Evolutionary conservation across 768 basidiomycete genomes (phyloP).

Genomic region (Macrolepiota dolichaula): DNA sequence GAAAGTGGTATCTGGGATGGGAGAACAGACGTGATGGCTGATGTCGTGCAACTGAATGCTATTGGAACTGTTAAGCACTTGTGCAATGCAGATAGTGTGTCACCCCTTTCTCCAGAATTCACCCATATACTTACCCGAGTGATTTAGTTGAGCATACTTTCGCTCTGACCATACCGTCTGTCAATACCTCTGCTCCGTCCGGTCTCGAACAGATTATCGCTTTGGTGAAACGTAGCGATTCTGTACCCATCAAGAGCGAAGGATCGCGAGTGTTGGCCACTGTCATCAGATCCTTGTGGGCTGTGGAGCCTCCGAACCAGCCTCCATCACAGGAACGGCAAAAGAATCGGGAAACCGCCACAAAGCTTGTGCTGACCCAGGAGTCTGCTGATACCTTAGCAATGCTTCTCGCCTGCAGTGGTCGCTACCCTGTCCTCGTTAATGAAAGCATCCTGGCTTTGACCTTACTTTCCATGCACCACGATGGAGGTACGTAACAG

Average conservation of each 20-base stretch:
- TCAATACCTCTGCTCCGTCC: constrained; percentile 24
- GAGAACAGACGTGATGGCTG: constrained; percentile 73
- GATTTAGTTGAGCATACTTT: constrained; percentile 42
- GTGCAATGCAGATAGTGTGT: constrained; percentile 70
- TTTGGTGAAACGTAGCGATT: constrained; percentile 76
- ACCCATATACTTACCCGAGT: neutral
- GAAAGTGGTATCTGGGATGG: constrained; percentile 68
- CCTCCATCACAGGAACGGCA: constrained; percentile 33
- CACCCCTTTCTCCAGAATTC: neutral
- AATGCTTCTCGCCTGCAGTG: constrained; percentile 70
- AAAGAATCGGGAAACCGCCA: constrained; percentile 49
- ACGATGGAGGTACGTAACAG: constrained; percentile 55
- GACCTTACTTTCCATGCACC: constrained; percentile 68
- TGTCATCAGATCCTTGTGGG: constrained; percentile 74
- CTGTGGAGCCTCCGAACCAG: constrained; percentile 10
- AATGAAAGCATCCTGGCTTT: constrained; percentile 88
- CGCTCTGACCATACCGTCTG: constrained; percentile 47
- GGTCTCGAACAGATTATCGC: constrained; percentile 69
- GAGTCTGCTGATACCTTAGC: constrained; percentile 61
- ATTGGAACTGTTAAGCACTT: constrained; percentile 90
- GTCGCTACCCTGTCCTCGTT: constrained; percentile 78
- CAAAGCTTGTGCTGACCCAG: constrained; percentile 46
- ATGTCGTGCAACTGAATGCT: constrained; percentile 82
- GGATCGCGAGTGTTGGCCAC: constrained; percentile 88
- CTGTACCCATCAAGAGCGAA: constrained; percentile 82